Conservation (phyloP, 2,329 filamentous ascomycete genomes). For the Immersiporthe knoxdaviesiana region DNA sequence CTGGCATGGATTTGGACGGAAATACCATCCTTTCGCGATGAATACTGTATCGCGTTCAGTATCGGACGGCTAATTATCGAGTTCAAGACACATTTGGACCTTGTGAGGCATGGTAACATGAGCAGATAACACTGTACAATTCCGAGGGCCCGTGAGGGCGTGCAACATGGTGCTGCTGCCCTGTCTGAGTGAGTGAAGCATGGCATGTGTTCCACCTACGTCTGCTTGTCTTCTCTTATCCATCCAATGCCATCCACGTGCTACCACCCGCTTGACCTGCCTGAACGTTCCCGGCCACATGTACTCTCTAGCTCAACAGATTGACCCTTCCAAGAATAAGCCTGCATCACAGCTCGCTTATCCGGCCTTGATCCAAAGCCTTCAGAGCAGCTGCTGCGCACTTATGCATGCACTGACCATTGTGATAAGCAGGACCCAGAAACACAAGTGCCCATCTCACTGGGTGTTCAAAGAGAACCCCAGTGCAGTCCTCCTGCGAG, state of each 20-base stretch:
- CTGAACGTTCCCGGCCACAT: background rate
- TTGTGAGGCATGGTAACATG: background rate
- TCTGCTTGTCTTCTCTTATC: background rate
- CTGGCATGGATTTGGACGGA: background rate
- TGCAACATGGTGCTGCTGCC: background rate
- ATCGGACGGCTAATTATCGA: background rate
- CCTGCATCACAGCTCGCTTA: background rate
- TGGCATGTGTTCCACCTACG: background rate
- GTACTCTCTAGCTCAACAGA: background rate
- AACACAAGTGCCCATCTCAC: background rate
- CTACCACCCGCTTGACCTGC: background rate
- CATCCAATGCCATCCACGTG: background rate
- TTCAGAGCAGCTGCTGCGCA: background rate
- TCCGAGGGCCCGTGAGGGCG: background rate
- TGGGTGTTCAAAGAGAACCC: background rate
- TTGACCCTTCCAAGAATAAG: background rate
- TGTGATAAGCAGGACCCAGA: background rate
- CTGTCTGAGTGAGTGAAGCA: background rate
- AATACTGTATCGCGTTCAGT: background rate
- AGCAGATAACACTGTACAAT: background rate
- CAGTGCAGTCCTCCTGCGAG: background rate
- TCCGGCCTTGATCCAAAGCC: background rate
- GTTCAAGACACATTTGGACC: background rate
- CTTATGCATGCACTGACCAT: too few relatives aligned
- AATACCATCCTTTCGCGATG: too few relatives aligned